These are phyloP conservation scores for Spathaspora sp. DNA, from an alignment of 1,139 yeast genomes.

Conservation along the genomic window DNA sequence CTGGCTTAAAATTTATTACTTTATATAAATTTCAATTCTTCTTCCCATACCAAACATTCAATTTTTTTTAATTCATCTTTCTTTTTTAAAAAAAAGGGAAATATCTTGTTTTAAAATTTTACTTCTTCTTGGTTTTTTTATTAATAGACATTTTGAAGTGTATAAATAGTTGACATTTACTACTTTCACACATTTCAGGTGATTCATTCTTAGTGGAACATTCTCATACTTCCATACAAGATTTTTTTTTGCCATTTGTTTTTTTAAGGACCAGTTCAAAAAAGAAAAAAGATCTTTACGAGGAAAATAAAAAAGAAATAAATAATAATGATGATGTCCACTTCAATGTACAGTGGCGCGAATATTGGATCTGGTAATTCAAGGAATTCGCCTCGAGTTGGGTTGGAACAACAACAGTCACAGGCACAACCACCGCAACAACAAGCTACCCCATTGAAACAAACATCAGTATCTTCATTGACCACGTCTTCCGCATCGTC, in stretches of 20 bases:
- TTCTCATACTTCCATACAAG: neutral
- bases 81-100: neutral
- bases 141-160: neutral
- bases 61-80: neutral
- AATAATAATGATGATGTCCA: neutral
- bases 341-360: neutral
- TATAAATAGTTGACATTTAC: neutral
- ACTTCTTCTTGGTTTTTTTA: neutral
- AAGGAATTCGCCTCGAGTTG: slow-evolving; percentile 1
- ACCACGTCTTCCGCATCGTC: slow-evolving; percentile 23
- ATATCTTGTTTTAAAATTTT: neutral
- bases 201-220: neutral
- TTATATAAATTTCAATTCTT: slow-evolving; percentile 1
- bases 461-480: slow-evolving; percentile 14
- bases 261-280: neutral
- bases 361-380: slow-evolving; percentile 3
- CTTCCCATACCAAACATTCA: neutral
- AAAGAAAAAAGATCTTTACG: neutral
- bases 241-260: slow-evolving; percentile 2
- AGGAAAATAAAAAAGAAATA: neutral
- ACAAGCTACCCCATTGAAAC: neutral
- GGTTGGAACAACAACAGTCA: neutral
- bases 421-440: slow-evolving; percentile 2
- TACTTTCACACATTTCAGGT: neutral
- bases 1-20: neutral